Conservation (phyloP, 768 basidiomycete genomes). For the Leccinellum rugosiceps region DNA sequence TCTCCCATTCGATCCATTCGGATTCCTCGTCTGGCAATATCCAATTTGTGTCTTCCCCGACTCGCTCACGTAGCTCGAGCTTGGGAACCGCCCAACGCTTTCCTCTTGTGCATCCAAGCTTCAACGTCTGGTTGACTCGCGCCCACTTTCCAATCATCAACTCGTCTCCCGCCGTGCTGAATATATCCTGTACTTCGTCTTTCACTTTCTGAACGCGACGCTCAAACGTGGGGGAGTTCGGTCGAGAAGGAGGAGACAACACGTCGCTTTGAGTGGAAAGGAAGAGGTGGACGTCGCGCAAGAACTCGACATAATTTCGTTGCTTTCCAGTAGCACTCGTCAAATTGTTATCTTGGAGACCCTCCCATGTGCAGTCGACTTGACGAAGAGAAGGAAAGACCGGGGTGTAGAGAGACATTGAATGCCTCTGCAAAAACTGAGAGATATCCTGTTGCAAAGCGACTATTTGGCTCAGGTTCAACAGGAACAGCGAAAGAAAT, state of each 20-base stretch:
- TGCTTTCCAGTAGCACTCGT: conserved; percentile 3
- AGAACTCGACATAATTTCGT: conserved; percentile 22
- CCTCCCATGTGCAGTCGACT: conserved; percentile 3
- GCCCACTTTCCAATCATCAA: conserved; percentile 48
- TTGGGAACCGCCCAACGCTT: conserved; percentile 25
- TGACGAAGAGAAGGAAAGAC: conserved; percentile 28
- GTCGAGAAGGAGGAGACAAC: conserved; percentile 35
- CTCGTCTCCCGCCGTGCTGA: conserved; percentile 36
- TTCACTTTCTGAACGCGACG: conserved; percentile 31
- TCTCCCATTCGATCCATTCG: conserved; percentile 49
- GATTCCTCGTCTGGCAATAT: conserved; percentile 46
- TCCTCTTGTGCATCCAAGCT: conserved; percentile 39
- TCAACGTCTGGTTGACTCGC: conserved; percentile 37
- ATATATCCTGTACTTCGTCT: conserved; percentile 33
- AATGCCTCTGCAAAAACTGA: neutral
- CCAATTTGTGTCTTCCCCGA: conserved; percentile 28
- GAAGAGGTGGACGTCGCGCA: conserved; percentile 32
- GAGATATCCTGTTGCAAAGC: neutral
- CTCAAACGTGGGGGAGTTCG: conserved; percentile 31
- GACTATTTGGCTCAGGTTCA: neutral
- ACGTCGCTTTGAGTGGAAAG: conserved; percentile 32
- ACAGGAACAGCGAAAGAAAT: neutral
- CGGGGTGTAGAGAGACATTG: conserved; percentile 36
- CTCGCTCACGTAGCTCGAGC: conserved; percentile 20
- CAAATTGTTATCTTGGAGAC: neutral